A percentile compares a stretch with the other conserved stretches of the same genome.
Conservation (phyloP, 129 eudicot species). For the Arctium minus region DNA sequence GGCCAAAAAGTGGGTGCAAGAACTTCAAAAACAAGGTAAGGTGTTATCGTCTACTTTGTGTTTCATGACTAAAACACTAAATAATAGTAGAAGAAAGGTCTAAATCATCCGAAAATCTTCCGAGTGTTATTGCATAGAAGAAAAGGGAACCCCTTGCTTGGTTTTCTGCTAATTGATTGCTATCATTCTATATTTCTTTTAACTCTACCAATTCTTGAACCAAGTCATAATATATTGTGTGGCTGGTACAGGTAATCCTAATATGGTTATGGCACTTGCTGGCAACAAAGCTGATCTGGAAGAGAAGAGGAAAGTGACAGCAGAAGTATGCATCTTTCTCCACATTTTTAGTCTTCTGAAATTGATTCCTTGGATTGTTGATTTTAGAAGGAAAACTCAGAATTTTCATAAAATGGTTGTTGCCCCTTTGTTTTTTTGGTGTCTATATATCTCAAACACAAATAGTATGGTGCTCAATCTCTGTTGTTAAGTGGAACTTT, state of each 20-base stretch:
- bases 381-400: constrained; percentile 3
- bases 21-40: constrained; percentile 95
- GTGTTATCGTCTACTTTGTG: not conserved
- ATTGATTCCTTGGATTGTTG: not conserved
- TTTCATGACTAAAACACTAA: not conserved
- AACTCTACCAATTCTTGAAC: not conserved
- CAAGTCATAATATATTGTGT: not conserved
- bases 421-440: not conserved
- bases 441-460: not conserved
- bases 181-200: not conserved
- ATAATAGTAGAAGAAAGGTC: not conserved
- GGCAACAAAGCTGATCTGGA: constrained; percentile 94
- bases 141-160: not conserved
- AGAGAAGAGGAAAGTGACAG: constrained; percentile 83
- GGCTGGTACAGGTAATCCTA: constrained; percentile 69
- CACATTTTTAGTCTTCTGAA: constrained; percentile 1
- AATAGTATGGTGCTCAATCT: not conserved
- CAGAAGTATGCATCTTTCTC: constrained; percentile 58
- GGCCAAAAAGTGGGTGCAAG: constrained; percentile 98
- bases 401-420: not conserved
- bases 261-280: constrained; percentile 98
- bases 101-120: not conserved
- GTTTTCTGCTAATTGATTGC: not conserved
- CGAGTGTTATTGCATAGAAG: not conserved
- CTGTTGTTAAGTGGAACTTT: not conserved